Evolutionary conservation across 441 rosid species (phyloP), one percentile per base, ranked within the genome.

Genomic region (Gossypium gossypioides): DNA sequence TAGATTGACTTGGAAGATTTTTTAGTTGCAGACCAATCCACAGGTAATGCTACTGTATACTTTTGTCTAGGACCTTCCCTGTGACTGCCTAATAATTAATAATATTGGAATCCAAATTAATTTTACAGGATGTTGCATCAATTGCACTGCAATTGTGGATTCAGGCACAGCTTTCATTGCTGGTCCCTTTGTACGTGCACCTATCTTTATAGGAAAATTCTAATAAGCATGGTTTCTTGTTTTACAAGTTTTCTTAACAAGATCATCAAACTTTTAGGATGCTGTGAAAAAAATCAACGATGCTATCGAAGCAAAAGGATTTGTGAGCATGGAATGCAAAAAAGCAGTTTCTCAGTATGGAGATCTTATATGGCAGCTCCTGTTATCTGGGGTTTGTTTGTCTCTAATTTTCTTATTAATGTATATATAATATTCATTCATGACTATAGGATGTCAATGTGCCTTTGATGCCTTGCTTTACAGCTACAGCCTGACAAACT

Each of bases 71-170:
- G 29, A 46, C 6, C 13, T 15, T 68, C 27, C 12, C 10, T 27
- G 60, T 8, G 16, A 18, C 29, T 42, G 69, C 34, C 21, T 56
- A 24, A 18, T 4, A 8, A 29, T 25, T 8, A 16, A 57, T 58
- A 12, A 4, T 58, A 58, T 27, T 12, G 6, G 34, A 25, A 25
- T 27, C 37, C 34, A 6, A 58, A 24, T 4, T 25, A 69, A 4
- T 18, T 19, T 29, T 34, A 32, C 84, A 87, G 92, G 86, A 69
- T 82, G 78, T 64, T 88, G 92, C 74, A 34, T 75, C 42, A 87
- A 87, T 59, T 88, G 92, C 78, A 71, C 86, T 37, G 92, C 92
- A 16, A 88, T 88, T 72, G 92, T 88, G 75, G 92, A 88, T 81
- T 86, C 89, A 1, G 92, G 92, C 81, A 88, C 92, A 72, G 81